These are phyloP conservation scores for Neurospora hispaniola DNA, from an alignment of 495 filamentous ascomycete genomes.

Conservation along the genomic window DNA sequence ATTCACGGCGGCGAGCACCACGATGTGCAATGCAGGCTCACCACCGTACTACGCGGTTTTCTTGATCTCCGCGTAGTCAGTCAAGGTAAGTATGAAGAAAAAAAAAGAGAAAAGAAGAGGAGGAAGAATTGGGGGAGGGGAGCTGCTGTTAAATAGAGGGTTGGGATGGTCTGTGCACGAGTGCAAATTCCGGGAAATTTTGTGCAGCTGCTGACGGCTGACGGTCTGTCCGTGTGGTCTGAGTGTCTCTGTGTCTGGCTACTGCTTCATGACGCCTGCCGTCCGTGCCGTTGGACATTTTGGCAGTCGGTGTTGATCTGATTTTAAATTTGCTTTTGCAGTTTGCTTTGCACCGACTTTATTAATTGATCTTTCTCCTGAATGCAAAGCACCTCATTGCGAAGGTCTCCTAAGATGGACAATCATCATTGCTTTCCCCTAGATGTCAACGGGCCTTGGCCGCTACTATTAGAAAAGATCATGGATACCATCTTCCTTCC, in stretches of 20 bases:
- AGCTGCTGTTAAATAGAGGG: neutral
- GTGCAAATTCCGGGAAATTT: neutral
- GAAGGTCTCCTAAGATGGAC: too few species aligned
- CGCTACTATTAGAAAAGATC: neutral
- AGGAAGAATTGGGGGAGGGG: neutral
- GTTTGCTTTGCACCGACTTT: neutral
- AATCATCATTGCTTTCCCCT: too few species aligned
- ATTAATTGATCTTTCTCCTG: too few species aligned
- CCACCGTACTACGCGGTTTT: neutral
- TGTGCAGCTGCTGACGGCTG: neutral
- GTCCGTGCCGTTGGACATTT: neutral
- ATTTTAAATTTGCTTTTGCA: neutral
- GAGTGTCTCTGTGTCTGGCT: neutral
- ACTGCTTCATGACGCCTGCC: neutral
- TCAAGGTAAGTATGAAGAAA: neutral
- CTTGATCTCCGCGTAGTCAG: neutral
- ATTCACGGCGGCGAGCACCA: neutral
- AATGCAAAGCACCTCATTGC: too few species aligned
- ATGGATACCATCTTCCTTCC: neutral
- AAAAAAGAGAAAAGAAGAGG: neutral
- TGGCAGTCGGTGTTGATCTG: neutral
- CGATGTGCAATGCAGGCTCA: neutral
- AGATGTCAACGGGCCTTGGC: too few species aligned
- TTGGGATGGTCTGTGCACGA: neutral
- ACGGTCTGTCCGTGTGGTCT: neutral